Evolutionary conservation across 257 asterid species (phyloP).

Genomic region (Ocimum tenuiflorum): DNA sequence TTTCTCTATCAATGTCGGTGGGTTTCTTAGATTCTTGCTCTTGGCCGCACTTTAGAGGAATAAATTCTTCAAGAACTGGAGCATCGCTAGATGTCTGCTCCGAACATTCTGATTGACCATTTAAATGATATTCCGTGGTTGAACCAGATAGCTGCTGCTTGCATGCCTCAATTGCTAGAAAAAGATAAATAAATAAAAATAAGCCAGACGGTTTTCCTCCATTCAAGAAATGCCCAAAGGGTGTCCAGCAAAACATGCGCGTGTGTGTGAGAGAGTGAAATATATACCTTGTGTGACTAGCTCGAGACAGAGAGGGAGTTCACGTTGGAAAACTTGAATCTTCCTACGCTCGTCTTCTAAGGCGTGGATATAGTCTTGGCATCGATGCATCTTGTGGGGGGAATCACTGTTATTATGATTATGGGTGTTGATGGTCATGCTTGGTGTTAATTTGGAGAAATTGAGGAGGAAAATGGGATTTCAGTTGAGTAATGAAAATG

Average conservation of each 20-base stretch:
- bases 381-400: slow-evolving; percentile 46
- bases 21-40: slow-evolving; percentile 31
- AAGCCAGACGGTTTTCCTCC: not conserved
- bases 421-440: slow-evolving; percentile 38
- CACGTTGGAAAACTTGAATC: slow-evolving; percentile 90
- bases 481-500: not conserved
- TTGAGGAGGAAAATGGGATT: not conserved
- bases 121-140: slow-evolving; percentile 35
- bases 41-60: slow-evolving; percentile 43
- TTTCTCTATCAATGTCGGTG: slow-evolving; percentile 7
- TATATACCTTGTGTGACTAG: slow-evolving; percentile 76
- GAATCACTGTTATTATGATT: slow-evolving; percentile 21
- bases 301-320: slow-evolving; percentile 85
- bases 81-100: slow-evolving; percentile 76
- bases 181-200: not conserved
- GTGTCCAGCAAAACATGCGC: not conserved
- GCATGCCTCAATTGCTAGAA: slow-evolving; percentile 76
- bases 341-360: slow-evolving; percentile 70
- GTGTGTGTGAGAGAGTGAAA: too few species aligned
- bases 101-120: slow-evolving; percentile 56
- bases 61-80: slow-evolving; percentile 64
- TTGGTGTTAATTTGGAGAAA: not conserved
- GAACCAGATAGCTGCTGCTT: slow-evolving; percentile 58
- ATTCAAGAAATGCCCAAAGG: not conserved
- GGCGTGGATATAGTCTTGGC: slow-evolving; percentile 52